Conservation (phyloP, 352 stramenopile species). For the Pythium dissotocum region DNA sequence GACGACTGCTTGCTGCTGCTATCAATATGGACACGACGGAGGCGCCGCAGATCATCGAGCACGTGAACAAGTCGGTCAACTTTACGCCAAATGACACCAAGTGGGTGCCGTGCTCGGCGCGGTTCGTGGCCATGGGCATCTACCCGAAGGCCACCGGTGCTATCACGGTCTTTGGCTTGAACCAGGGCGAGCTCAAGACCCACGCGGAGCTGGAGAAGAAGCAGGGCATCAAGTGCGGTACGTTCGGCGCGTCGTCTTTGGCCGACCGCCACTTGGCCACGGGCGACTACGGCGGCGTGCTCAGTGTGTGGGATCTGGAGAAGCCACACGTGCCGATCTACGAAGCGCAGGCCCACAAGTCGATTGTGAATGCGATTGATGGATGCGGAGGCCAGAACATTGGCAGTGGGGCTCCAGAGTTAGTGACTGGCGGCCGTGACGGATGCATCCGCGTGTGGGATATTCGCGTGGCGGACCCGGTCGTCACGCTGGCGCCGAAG, state of each 20-base stretch:
- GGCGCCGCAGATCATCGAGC: slow-evolving; percentile 97
- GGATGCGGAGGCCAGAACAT: slow-evolving; percentile 91
- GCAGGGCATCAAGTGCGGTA: slow-evolving; percentile 95
- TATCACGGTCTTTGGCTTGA: slow-evolving; percentile 90
- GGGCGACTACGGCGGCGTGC: slow-evolving; percentile 73
- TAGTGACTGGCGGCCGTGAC: slow-evolving; percentile 93
- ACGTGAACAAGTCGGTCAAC: slow-evolving; percentile 90
- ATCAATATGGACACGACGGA: slow-evolving; percentile 93
- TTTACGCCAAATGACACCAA: slow-evolving; percentile 95
- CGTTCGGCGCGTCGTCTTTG: slow-evolving; percentile 92
- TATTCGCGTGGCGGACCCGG: slow-evolving; percentile 86
- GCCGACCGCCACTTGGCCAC: slow-evolving; percentile 88
- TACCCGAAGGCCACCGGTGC: slow-evolving; percentile 92
- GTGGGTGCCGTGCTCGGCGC: slow-evolving; percentile 94
- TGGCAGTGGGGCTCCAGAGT: slow-evolving; percentile 90
- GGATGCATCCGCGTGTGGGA: slow-evolving; percentile 97
- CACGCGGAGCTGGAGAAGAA: slow-evolving; percentile 72
- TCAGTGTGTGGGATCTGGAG: slow-evolving; percentile 89
- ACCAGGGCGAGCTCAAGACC: slow-evolving; percentile 84
- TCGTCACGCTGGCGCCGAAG: slow-evolving; percentile 92
- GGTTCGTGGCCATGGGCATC: slow-evolving; percentile 93
- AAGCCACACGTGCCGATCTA: slow-evolving; percentile 79
- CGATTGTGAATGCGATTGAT: slow-evolving; percentile 96
- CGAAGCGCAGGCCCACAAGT: slow-evolving; percentile 89
- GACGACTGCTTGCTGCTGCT: slow-evolving; percentile 3